Conservation (phyloP, 2,329 filamentous ascomycete genomes). For the Aspergillus ibericus region DNA sequence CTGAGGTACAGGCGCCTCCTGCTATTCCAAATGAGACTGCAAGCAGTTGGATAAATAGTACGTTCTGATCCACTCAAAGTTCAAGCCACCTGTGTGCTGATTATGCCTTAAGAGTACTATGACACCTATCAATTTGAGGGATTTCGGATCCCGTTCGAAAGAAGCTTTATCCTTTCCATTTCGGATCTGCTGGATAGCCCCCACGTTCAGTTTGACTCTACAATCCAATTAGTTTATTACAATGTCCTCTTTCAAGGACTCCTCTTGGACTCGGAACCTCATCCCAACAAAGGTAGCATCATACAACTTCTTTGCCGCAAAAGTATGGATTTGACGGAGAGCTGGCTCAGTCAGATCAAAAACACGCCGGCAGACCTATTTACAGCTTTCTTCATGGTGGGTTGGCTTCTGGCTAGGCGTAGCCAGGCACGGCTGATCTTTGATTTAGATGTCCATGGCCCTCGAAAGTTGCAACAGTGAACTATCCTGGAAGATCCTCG, state of each 20-base stretch:
- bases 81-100: neutral
- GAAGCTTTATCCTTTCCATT: slow-evolving; percentile 13
- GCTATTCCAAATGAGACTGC: slow-evolving; percentile 10
- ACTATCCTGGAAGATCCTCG: slow-evolving; percentile 14
- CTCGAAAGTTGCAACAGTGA: slow-evolving; percentile 19
- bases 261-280: slow-evolving; percentile 1
- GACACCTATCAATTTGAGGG: slow-evolving; percentile 17
- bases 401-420: neutral
- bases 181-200: slow-evolving; percentile 18
- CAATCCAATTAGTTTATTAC: slow-evolving; percentile 18
- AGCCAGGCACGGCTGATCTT: too few species aligned
- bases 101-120: slow-evolving; percentile 7
- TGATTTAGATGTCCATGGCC: slow-evolving; percentile 14
- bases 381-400: slow-evolving; percentile 16
- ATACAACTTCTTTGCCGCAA: slow-evolving; percentile 13
- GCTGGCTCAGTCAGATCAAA: slow-evolving; percentile 12
- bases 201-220: slow-evolving; percentile 15
- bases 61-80: neutral
- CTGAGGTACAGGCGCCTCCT: neutral
- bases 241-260: slow-evolving; percentile 15
- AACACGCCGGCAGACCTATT: slow-evolving; percentile 16
- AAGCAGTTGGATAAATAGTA: slow-evolving; percentile 10
- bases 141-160: slow-evolving; percentile 15
- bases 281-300: neutral
- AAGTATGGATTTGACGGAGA: slow-evolving; percentile 5